These are phyloP conservation scores for Przewalskia tangutica DNA, from an alignment of 257 asterid species.

Conservation along the genomic window DNA sequence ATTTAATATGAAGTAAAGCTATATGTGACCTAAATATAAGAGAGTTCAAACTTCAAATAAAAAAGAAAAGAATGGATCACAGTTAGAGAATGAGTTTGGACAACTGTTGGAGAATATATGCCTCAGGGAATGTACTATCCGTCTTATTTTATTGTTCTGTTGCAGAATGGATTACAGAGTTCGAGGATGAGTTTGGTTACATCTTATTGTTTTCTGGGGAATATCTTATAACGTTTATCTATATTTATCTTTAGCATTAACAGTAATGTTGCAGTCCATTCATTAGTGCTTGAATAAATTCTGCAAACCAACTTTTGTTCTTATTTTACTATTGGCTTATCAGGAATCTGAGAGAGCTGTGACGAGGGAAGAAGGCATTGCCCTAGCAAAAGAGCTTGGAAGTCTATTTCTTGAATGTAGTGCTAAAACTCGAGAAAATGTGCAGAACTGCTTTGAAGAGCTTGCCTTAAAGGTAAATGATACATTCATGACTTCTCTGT, in stretches of 20 bases:
- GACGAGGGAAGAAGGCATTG: slow-evolving; percentile 68
- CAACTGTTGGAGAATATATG: not conserved
- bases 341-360: slow-evolving; percentile 85
- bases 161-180: not conserved
- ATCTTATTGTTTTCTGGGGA: not conserved
- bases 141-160: not conserved
- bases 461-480: slow-evolving; percentile 57
- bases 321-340: not conserved
- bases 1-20: no score
- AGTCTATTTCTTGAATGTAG: slow-evolving; percentile 78
- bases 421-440: slow-evolving; percentile 83
- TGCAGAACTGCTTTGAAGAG: slow-evolving; percentile 72
- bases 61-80: not conserved
- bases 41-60: no score
- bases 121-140: not conserved
- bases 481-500: not conserved
- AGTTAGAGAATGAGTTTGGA: not conserved
- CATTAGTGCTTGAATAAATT: not conserved
- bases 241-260: not conserved
- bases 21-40: not conserved
- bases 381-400: slow-evolving; percentile 74
- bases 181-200: not conserved
- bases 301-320: not conserved
- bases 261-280: not conserved
- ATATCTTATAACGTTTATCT: not conserved